phyloP scores from a whole-genome alignment of 441 rosid genomes.

The Jatropha podagrica region DNA sequence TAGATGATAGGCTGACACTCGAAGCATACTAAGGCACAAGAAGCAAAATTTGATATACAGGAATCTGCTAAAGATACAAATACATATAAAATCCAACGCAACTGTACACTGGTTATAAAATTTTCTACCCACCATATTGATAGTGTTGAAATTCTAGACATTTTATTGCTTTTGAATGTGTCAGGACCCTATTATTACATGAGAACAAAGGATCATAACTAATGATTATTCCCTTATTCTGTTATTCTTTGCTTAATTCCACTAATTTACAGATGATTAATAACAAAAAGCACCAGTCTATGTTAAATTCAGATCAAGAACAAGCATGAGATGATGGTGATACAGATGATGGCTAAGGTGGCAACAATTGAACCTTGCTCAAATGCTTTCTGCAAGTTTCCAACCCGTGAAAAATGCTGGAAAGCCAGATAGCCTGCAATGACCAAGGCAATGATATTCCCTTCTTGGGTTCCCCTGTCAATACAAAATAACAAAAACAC shows the following conservation, averaged over 20 bases:
- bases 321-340: slow-evolving; percentile 50
- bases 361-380: slow-evolving; percentile 81
- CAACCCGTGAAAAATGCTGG: slow-evolving; percentile 82
- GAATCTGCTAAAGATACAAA: neutral
- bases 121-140: neutral
- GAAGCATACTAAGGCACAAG: neutral
- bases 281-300: neutral
- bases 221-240: slow-evolving; percentile 22
- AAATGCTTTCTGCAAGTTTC: slow-evolving; percentile 69
- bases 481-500: slow-evolving; percentile 9
- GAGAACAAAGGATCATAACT: neutral
- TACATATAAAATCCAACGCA: neutral
- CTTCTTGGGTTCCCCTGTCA: slow-evolving; percentile 73
- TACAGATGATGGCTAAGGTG: slow-evolving; percentile 60
- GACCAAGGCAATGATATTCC: slow-evolving; percentile 59
- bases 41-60: neutral
- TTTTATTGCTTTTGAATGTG: slow-evolving; percentile 6
- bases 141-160: neutral
- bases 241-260: slow-evolving; percentile 3
- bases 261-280: slow-evolving; percentile 33
- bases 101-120: neutral
- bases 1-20: neutral
- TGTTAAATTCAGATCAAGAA: slow-evolving; percentile 49
- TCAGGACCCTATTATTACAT: neutral
- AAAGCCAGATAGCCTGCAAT: slow-evolving; percentile 71